Evolutionary conservation across 2,329 filamentous ascomycete genomes (phyloP).

Genomic region (Graphilbum sp.): DNA sequence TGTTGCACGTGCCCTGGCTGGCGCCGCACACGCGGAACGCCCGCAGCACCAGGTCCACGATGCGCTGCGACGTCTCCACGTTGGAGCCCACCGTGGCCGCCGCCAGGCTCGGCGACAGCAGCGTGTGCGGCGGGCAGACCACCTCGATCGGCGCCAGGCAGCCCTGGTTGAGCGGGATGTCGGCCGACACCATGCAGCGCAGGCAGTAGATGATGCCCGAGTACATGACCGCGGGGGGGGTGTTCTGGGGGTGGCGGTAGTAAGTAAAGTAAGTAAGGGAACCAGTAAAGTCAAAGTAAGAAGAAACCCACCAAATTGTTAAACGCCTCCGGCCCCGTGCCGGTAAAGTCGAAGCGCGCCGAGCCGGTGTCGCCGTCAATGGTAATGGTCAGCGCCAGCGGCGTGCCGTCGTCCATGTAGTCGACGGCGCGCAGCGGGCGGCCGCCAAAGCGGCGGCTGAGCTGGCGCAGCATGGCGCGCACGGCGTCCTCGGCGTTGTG

Average conservation of each 20-base stretch:
- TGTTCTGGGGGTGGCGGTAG: conserved; percentile 12
- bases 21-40: conserved; percentile 69
- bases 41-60: conserved; percentile 37
- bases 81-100: conserved; percentile 24
- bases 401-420: conserved; percentile 23
- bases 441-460: conserved; percentile 36
- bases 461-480: conserved; percentile 47
- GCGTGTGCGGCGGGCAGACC: conserved; percentile 13
- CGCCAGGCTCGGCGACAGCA: conserved; percentile 15
- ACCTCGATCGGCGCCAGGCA: conserved; percentile 19
- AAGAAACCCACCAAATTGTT: too few relatives aligned
- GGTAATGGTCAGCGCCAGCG: conserved; percentile 16
- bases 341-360: conserved; percentile 21
- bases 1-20: conserved; percentile 68
- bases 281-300: too few relatives aligned
- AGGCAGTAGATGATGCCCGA: conserved; percentile 20
- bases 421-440: conserved; percentile 16
- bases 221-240: conserved; percentile 3
- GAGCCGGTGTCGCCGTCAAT: conserved; percentile 15
- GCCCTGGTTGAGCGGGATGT: conserved; percentile 23
- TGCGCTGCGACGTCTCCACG: conserved; percentile 14
- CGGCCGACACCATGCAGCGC: conserved; percentile 16
- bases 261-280: too few relatives aligned
- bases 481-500: conserved; percentile 60
- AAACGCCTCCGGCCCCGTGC: conserved; percentile 18